Evolutionary conservation across 768 basidiomycete genomes (phyloP), one percentile per base, ranked within the genome.

Genomic region (Termitomyces eurrhizus): DNA sequence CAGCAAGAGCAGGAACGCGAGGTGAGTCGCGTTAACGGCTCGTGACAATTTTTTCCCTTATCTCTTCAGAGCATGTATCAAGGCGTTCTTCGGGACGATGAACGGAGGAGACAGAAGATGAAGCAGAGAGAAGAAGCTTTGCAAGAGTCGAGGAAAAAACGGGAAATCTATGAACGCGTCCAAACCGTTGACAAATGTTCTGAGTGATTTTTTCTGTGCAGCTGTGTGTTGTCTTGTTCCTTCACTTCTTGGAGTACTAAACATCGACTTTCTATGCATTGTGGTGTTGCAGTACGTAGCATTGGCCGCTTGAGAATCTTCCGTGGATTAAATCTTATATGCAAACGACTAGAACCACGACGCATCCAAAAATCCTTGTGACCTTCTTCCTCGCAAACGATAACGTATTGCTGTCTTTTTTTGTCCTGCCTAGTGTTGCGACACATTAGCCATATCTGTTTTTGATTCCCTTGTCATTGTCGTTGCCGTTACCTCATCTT

Each of bases 41-140:
- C 56, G 26, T 29, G 32, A 48, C 41, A 24, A 42, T 48, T 37
- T 55, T 62, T 42, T 52, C 29, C 58, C 21, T 42, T 33, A 62
- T 63, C 62, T 41, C 59, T 44, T 16, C 26, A 98, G 95, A 86
- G 77, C 33, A 97, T 97, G 95, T 96, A 91, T 69, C 80, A 88
- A 69, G 95, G 95, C 29, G 95, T 97, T 2, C 68, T 96, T 50
- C 84, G 87, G 55, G 95, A 97, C 69, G 95, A 98, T 68, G 90
- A 87, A 66, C 86, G 93, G 29, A 78, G 90, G 62, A 78, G 73
- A 67, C 83, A 86, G 68, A 94, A 93, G 74, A 83, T 83, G 82
- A 79, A 65, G 52, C 82, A 86, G 71, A 80, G 87, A 62, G 82
- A 88, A 70, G 82, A 79, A 60, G 88, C 84, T 0, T 72, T 87